Base-by-base conservation (phyloP, 495 filamentous ascomycete species). In the Trichoderma virens region DNA sequence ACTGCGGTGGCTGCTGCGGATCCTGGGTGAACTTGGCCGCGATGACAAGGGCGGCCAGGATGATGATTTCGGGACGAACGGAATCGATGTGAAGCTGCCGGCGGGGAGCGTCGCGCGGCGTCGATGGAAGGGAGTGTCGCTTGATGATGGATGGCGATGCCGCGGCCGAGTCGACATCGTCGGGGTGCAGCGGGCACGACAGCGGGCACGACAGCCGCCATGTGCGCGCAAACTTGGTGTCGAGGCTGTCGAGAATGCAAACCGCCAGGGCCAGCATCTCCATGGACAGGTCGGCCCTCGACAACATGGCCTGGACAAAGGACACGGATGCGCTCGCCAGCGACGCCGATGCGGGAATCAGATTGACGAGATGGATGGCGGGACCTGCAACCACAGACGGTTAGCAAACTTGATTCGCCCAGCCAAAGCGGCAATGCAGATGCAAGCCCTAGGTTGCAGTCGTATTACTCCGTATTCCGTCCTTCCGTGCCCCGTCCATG, bases 1-100 rank as follows among this genome's bases (percentile, higher is more conserved):
- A 76, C 59, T 69, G 71, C 0, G 79, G 81, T 7, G 72, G 71
- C 67, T 73, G 70, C 45, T 79, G 71, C 63, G 70, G 65, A 70
- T 85, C 82, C 65, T 80, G 81, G 18, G 80, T 70, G 60, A 84
- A 85, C 66, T 85, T 83, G 65, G 74, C 68, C 9, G 82, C 79
- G 30, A 85, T 78, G 60, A 83, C 68, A 13, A 85, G 65, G 11
- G 82, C 77, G 0, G 77, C 72, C 9, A 84, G 67, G 9, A 82
- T 69, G 60, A 85, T 81, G 30, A 84, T 62, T 68, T 85, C 82
- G 62, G 82, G 82, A 61, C 72, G 75, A 60, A 84, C 75, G 32
- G 73, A 78, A 70, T 85, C 81, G 66, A 85, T 83, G 68, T 85
- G 81, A 43, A 79, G 75, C 31, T 78, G 73, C 8, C 62, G 70